Evolutionary conservation across 163 green algal species (phyloP).

Genomic region (Scenedesmus sp.): DNA sequence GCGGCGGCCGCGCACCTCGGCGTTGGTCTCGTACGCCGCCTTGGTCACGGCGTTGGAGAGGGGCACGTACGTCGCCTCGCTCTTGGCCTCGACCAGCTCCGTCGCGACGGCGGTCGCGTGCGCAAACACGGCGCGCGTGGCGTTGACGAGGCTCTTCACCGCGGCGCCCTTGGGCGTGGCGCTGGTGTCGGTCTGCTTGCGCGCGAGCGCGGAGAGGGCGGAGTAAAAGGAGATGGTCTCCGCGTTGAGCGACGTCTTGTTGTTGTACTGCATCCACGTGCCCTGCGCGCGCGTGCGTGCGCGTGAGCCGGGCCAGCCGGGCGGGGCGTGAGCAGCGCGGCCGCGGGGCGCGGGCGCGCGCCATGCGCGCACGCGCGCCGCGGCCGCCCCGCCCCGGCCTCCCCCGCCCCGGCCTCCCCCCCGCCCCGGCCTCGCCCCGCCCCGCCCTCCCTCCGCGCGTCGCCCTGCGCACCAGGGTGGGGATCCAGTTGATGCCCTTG

Average conservation of each 20-base stretch:
- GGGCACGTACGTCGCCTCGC: conserved; percentile 26
- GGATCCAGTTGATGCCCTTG: conserved; percentile 41
- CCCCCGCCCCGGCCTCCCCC: no score
- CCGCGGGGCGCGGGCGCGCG: no score
- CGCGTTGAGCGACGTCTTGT: neutral
- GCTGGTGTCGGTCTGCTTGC: conserved; percentile 2
- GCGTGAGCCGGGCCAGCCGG: no score
- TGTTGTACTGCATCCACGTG: conserved; percentile 27
- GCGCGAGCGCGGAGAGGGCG: neutral
- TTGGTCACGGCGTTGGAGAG: conserved; percentile 24
- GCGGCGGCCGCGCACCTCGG: no score
- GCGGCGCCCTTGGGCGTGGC: conserved; percentile 4
- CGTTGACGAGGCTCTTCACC: neutral
- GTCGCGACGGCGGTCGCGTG: neutral
- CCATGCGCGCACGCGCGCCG: no score
- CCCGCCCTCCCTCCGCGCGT: no score
- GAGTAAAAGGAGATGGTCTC: conserved; percentile 38
- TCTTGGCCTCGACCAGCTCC: neutral
- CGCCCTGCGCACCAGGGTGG: no score
- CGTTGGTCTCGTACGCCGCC: conserved; percentile 10
- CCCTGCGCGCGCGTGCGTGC: no score
- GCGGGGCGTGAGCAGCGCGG: no score
- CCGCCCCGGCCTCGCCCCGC: no score
- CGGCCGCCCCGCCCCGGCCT: no score
- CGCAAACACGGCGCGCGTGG: neutral